A percentile compares a stretch with the other conserved stretches of the same genome.
Conservation (phyloP, 306 rosid species). For the Amphicarpaea edgeworthii region DNA sequence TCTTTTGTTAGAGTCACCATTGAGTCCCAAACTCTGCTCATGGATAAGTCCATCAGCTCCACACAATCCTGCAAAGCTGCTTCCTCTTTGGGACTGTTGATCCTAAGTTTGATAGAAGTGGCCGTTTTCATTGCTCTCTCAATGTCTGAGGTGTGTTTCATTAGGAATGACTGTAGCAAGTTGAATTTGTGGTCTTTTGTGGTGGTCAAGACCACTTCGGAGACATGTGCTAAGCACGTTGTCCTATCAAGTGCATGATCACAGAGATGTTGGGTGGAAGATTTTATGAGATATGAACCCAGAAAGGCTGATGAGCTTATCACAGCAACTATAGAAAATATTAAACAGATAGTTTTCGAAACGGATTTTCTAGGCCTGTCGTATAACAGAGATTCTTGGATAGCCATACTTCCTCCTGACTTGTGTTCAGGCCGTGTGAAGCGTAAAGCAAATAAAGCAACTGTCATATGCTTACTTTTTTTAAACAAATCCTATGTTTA, state of each 20-base stretch:
- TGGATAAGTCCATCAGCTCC: conserved; percentile 58
- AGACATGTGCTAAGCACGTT: conserved; percentile 56
- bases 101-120: conserved; percentile 31
- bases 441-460: too few relatives aligned
- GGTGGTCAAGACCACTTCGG: conserved; percentile 33
- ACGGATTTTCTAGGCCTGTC: conserved; percentile 40
- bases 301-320: conserved; percentile 52
- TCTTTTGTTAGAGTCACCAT: conserved; percentile 43
- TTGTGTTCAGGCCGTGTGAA: too few relatives aligned
- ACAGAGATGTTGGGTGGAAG: conserved; percentile 47
- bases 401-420: too few relatives aligned
- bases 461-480: too few relatives aligned
- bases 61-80: conserved; percentile 58
- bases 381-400: conserved; percentile 57
- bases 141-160: conserved; percentile 46
- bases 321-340: conserved; percentile 55
- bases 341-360: conserved; percentile 42
- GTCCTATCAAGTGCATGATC: conserved; percentile 45
- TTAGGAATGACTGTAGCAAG: conserved; percentile 50
- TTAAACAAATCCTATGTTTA: too few relatives aligned
- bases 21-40: conserved; percentile 53
- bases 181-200: neutral
- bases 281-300: conserved; percentile 42
- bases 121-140: conserved; percentile 41
- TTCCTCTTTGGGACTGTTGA: conserved; percentile 50